A percentile compares a stretch with the other conserved stretches of the same genome.
phyloP scores from a whole-genome alignment of 148 eudicot genomes.

The Spergularia marina region DNA sequence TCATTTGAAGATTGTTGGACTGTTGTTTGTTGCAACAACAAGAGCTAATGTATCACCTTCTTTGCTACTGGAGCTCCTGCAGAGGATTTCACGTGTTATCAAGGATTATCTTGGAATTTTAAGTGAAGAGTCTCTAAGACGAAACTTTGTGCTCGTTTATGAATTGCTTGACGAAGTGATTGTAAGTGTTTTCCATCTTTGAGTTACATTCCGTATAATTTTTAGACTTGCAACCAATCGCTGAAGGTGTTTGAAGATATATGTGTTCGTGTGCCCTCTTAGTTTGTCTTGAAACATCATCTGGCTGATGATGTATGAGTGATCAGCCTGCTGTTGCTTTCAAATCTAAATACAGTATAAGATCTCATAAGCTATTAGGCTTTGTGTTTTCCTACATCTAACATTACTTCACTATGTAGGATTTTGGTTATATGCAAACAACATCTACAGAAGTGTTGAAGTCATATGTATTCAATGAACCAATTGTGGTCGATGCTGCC shows the following conservation, averaged over 20 bases:
- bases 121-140: conserved; percentile 80
- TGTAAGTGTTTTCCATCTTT: conserved; percentile 46
- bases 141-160: conserved; percentile 93
- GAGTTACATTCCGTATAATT: conserved; percentile 5
- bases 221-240: not conserved
- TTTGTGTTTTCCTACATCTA: conserved; percentile 7
- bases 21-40: conserved; percentile 91
- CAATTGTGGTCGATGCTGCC: conserved; percentile 85
- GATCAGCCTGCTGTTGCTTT: not conserved
- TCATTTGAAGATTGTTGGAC: conserved; percentile 92
- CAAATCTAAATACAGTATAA: not conserved
- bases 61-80: conserved; percentile 82
- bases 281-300: not conserved
- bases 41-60: conserved; percentile 87
- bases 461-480: conserved; percentile 88
- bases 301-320: conserved; percentile 2
- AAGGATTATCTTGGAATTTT: conserved; percentile 97
- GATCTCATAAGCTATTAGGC: conserved; percentile 3
- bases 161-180: conserved; percentile 96
- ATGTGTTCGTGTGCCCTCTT: not conserved
- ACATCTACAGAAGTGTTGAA: conserved; percentile 93
- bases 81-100: conserved; percentile 87
- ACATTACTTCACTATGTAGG: conserved; percentile 37
- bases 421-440: conserved; percentile 96
- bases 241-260: not conserved